A percentile compares a stretch with the other conserved stretches of the same genome.
Evolutionary conservation across 2,329 filamentous ascomycete genomes (phyloP).

Genomic region (Ophioceras dolichostomum): DNA sequence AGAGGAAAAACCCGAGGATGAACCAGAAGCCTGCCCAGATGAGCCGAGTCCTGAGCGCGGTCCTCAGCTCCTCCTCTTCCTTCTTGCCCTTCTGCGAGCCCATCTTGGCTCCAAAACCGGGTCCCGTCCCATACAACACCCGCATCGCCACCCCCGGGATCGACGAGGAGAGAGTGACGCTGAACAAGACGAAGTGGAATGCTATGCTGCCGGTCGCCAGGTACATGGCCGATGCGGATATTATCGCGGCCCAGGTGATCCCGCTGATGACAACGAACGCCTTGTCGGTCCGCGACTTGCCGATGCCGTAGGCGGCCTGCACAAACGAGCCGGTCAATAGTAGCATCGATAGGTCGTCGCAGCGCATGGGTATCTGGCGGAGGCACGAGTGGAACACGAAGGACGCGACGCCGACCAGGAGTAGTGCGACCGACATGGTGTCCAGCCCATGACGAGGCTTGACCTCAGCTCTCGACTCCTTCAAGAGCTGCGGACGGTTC

Average conservation of each 20-base stretch:
- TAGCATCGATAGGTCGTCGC: conserved; percentile 48
- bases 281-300: conserved; percentile 22
- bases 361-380: conserved; percentile 28
- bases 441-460: too few species aligned
- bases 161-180: conserved; percentile 13
- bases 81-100: too few species aligned
- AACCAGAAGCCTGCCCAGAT: conserved; percentile 19
- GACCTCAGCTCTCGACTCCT: too few species aligned
- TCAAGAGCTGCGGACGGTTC: too few species aligned
- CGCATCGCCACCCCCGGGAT: conserved; percentile 18
- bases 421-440: conserved; percentile 26
- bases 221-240: conserved; percentile 28
- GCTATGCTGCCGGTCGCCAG: conserved; percentile 27
- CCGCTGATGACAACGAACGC: conserved; percentile 17
- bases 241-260: conserved; percentile 25
- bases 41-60: conserved; percentile 19
- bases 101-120: too few species aligned
- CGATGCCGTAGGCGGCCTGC: conserved; percentile 32
- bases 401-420: conserved; percentile 28
- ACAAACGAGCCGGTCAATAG: conserved; percentile 38
- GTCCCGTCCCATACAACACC: too few species aligned
- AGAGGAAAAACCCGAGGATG: conserved; percentile 34
- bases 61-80: too few species aligned
- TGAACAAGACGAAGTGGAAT: conserved; percentile 27
- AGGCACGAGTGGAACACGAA: conserved; percentile 31